Evolutionary conservation across 805 yeast genomes (phyloP), one percentile per base, ranked within the genome.

Genomic region (Suhomyces pyralidae): DNA sequence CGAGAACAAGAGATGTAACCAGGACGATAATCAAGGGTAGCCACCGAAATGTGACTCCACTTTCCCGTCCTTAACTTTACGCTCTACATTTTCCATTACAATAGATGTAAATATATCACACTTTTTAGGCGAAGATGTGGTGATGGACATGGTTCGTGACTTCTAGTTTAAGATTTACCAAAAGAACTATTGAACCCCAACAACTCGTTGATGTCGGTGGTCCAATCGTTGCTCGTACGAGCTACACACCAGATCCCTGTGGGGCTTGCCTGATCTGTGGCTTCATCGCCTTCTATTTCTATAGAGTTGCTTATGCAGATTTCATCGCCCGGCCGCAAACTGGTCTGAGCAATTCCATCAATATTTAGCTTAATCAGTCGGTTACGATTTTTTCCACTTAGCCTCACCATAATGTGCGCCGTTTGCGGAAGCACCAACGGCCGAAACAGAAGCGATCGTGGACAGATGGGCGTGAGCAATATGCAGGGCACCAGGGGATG

Each of bases 171-270:
- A 38, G 42, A 38, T 30, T 46, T 46, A 6, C 49, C 51, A 66
- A 92, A 92, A 51, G 90, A 81, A 10, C 91, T 84, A 66, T 92
- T 92, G 77, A 92, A 92, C 1, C 97, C 97, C 44, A 92, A 70
- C 53, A 92, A 77, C 60, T 89, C 92, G 62, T 92, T 93, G 51
- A 93, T 84, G 32, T 96, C 96, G 53, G 81, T 81, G 1, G 92
- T 91, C 98, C 98, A 93, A 64, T 93, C 97, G 58, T 87, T 86
- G 56, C 85, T 90, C 7, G 86, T 79, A 54, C 84, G 80, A 0
- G 96, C 89, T 3, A 93, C 85, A 69, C 97, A 92, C 85, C 94
- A 91, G 14, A 92, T 84, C 0, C 97, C 96, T 12, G 49, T 36
- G 3, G 54, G 8, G 67, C 63, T n/a, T 45, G 42, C 19, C 40